Conservation (phyloP, 495 filamentous ascomycete genomes). For the Eremomyces bilateralis region DNA sequence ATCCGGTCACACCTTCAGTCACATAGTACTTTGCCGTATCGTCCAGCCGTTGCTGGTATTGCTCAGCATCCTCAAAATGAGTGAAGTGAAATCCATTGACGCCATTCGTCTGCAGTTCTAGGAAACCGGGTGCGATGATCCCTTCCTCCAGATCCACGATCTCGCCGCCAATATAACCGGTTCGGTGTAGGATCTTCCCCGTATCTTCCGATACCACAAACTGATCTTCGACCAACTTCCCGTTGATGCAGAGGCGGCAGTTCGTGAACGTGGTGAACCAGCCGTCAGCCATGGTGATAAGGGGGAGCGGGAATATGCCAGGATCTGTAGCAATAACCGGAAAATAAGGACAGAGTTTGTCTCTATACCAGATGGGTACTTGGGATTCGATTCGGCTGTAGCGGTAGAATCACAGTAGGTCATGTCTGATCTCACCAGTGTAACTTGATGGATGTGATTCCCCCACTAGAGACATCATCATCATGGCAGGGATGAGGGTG, state of each 20-base stretch:
- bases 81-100: slow-evolving; percentile 22
- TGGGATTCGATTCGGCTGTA: too few species aligned
- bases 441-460: too few species aligned
- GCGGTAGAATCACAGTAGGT: too few species aligned
- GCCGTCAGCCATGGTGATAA: slow-evolving; percentile 13
- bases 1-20: slow-evolving; percentile 21
- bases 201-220: slow-evolving; percentile 18
- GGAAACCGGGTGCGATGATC: slow-evolving; percentile 20
- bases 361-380: too few species aligned
- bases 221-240: slow-evolving; percentile 18
- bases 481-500: too few species aligned
- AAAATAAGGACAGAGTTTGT: too few species aligned
- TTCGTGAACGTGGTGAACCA: slow-evolving; percentile 23
- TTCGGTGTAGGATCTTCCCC: slow-evolving; percentile 18
- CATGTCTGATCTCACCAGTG: too few species aligned
- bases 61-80: slow-evolving; percentile 16
- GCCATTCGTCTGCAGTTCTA: slow-evolving; percentile 23
- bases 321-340: too few species aligned
- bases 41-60: slow-evolving; percentile 15
- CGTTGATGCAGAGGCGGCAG: slow-evolving; percentile 20
- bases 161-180: slow-evolving; percentile 19
- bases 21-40: slow-evolving; percentile 16
- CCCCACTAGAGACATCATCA: too few species aligned
- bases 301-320: too few species aligned
- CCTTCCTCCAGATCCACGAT: slow-evolving; percentile 21